These are phyloP conservation scores for Leishmania amazonensis DNA, from an alignment of 208 protist species.

Conservation along the genomic window DNA sequence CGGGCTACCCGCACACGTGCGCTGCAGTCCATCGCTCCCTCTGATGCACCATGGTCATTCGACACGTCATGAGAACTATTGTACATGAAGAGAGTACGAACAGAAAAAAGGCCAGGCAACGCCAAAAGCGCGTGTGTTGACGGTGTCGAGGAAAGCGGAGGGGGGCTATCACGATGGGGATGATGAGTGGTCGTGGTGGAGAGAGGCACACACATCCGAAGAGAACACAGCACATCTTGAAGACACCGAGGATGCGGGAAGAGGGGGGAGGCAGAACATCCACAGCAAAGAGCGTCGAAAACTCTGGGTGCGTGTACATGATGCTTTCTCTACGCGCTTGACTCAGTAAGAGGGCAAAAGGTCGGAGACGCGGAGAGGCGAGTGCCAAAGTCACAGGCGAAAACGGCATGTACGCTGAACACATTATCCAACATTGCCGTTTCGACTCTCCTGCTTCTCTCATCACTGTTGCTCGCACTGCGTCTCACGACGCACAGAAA, in stretches of 20 bases:
- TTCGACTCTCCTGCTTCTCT: neutral
- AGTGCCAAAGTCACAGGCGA: neutral
- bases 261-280: neutral
- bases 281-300: neutral
- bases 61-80: neutral
- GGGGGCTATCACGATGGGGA: neutral
- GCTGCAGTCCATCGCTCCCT: neutral
- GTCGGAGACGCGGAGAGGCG: neutral
- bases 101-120: neutral
- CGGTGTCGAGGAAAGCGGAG: neutral
- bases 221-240: neutral
- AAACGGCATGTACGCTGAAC: neutral
- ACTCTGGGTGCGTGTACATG: neutral
- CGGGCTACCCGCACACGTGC: neutral
- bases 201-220: neutral
- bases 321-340: neutral
- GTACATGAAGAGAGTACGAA: slow-evolving; percentile 2
- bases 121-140: neutral
- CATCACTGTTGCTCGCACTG: neutral
- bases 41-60: neutral
- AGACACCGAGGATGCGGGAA: neutral
- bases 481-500: neutral
- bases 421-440: neutral
- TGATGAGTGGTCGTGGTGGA: neutral
- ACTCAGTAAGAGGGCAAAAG: neutral